Conservation (phyloP, 2,329 filamentous ascomycete genomes). For the Shiraia sp. region DNA sequence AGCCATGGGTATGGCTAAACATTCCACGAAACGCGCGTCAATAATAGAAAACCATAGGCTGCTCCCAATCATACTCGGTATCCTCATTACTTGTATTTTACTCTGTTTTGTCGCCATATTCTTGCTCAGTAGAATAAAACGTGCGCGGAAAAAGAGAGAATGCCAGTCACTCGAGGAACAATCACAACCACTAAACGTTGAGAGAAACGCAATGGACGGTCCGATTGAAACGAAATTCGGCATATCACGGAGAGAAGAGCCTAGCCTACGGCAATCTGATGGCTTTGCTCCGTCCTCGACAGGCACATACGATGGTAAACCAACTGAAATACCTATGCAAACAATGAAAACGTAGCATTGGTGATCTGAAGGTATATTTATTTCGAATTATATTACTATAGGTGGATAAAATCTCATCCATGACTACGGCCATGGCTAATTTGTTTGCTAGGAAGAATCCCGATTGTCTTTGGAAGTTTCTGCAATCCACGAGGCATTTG, state of each 20-base stretch:
- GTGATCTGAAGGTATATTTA: too few species aligned
- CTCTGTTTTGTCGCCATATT: constrained; percentile 9
- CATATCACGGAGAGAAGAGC: neutral
- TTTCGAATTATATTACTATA: too few species aligned
- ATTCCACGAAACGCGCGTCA: constrained; percentile 1
- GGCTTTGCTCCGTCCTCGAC: constrained; percentile 6
- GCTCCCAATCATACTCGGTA: constrained; percentile 3
- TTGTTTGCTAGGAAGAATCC: too few species aligned
- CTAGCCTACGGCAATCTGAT: constrained; percentile 10
- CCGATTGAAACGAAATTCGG: constrained; percentile 13
- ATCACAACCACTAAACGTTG: constrained; percentile 4
- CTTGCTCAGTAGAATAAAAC: constrained; percentile 7
- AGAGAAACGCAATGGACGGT: neutral
- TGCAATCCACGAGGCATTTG: too few species aligned
- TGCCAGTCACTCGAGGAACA: constrained; percentile 9
- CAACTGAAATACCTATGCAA: constrained; percentile 14
- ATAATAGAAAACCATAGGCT: constrained; percentile 2
- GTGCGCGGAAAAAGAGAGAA: constrained; percentile 8
- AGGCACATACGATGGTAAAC: constrained; percentile 7
- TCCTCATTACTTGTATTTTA: neutral
- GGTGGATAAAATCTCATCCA: too few species aligned
- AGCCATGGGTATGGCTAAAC: constrained; percentile 8
- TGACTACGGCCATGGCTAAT: too few species aligned
- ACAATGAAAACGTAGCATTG: too few species aligned
- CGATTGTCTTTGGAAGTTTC: too few species aligned